Evolutionary conservation across 306 rosid species (phyloP).

Genomic region (Cucumis hystrix): DNA sequence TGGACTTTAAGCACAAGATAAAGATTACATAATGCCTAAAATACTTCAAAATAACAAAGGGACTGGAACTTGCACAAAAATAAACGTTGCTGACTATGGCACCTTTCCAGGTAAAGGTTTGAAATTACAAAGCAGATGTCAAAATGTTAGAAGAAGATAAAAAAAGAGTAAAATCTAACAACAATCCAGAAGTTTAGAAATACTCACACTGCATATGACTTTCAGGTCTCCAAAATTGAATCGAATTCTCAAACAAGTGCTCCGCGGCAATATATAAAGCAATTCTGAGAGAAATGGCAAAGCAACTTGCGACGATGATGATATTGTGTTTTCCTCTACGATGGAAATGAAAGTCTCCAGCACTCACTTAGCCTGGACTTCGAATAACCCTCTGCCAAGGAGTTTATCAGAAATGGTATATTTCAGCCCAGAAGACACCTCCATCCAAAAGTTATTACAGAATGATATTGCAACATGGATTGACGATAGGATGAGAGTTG

Average conservation of each 20-base stretch:
- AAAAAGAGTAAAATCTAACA: not conserved
- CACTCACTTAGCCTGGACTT: not conserved
- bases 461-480: not conserved
- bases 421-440: not conserved
- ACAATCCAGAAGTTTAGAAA: not conserved
- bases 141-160: not conserved
- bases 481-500: not conserved
- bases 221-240: not conserved
- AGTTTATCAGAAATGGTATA: not conserved
- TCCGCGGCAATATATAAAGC: not conserved
- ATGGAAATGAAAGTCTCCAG: not conserved
- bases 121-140: not conserved
- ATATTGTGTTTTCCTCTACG: not conserved
- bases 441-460: not conserved
- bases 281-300: not conserved
- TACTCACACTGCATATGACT: slow-evolving; percentile 1
- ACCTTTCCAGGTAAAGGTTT: not conserved
- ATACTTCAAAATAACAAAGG: not conserved
- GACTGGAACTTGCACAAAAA: not conserved
- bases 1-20: not conserved
- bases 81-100: not conserved
- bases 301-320: not conserved
- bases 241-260: not conserved
- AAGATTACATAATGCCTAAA: not conserved
- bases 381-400: not conserved